Base-by-base conservation (phyloP, 805 yeast species). In the Ogataea sp. region DNA sequence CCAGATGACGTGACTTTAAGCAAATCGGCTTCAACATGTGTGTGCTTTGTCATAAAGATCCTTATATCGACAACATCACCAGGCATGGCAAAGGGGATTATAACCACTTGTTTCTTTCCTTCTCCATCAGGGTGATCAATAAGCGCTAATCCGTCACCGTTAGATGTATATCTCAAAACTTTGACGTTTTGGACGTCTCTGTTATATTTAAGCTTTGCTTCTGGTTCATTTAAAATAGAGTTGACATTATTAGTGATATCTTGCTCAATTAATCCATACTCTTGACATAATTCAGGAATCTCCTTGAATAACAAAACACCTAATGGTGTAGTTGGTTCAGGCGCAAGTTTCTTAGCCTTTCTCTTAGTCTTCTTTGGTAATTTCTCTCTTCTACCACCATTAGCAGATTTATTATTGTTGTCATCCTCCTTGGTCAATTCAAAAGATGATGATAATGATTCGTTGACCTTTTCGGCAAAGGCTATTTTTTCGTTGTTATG, bases 1-100 rank as follows among this genome's bases (percentile, higher is more conserved):
- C 82, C 68, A 2, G 65, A 50, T 44, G 62, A 40, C 39, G 45
- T 43, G 3, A 64, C 50, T 29, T 68, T 59, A 17, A 85, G 54
- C 38, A 89, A 61, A 55, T 90, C 97, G 10, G 83, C 68, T 52
- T 85, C 94, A 37, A 76, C 83, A 57, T 77, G 82, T 31, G 62
- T 63, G 27, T 86, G 84, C 52, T 85, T 86, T 0, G 94, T 78
- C 57, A 83, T 85, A 65, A 80, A 84, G 1, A 90, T 77, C 47
- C 75, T 77, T 40, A 86, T 70, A 17, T 67, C 65, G 9, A 80
- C 90, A 2, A 70, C 52, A 55, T 93, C 98, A 2, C 95, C 96
- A 1, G 95, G 95, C 26, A 85, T 64, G 4, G 87, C 83, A 64
- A 84, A 93, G 17, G 98, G 98, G 7, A 93, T 73, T 3, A 86